Evolutionary conservation across 1,139 yeast genomes (phyloP), one percentile per base, ranked within the genome.

Genomic region (Suhomyces bokatorum): DNA sequence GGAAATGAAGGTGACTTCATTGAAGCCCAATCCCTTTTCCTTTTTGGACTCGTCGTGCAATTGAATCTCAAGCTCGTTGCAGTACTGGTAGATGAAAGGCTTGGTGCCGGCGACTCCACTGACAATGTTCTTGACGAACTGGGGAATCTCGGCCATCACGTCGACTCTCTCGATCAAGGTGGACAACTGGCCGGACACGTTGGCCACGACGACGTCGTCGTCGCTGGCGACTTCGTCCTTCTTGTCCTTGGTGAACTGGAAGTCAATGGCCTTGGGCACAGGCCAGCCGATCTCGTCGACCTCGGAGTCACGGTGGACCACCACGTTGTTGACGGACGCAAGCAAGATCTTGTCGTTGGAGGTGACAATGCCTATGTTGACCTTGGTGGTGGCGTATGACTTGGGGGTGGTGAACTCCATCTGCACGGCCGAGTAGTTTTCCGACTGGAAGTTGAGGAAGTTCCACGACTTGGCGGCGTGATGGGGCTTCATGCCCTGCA

Each of bases 401-500:
- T 73, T 82, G 22, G 99, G 99, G 7, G 99, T 95, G 41, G 93
- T 87, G 71, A 89, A 93, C 66, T 93, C 97, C 98, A 93, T 93
- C 55, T 87, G 80, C 20, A 90, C 83, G 7, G 88, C 95, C 32
- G 93, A 76, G 57, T 77, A 73, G 34, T 82, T 73, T 39, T 82
- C 78, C 20, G 95, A 86, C 62, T 89, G 97, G 77, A 87, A 91
- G 67, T 88, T 87, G 54, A 88, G 69, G 65, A 93, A 93, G 69
- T 93, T 95, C 99, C 99, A 93, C 20, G 90, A 70, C 52, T 95
- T 88, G 46, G 99, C 99, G 30, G 97, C 97, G 67, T 93, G 99
- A 66, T 93, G 98, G 12, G 99, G 99, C 68, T 93, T 93, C 98
- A 93, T 91, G 50, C 98, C 98, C 72, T 93, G 99, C 56, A 90